phyloP scores from a whole-genome alignment of 2,329 filamentous ascomycete species.

The Aureobasidium sp. region DNA sequence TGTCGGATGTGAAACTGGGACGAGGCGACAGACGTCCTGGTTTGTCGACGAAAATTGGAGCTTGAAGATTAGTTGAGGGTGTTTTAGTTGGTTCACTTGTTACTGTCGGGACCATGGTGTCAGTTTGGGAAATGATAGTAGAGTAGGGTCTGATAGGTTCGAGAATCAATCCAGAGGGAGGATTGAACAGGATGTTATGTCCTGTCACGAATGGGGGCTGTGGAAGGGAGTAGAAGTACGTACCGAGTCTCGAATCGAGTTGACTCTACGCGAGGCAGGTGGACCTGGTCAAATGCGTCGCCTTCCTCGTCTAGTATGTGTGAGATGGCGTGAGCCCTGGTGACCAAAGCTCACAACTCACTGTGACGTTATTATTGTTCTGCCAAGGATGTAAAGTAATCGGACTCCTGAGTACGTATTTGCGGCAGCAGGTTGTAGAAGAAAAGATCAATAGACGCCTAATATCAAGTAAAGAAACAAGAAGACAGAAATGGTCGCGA shows the following conservation, averaged over 20 bases:
- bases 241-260: not conserved
- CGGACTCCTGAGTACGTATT: not conserved
- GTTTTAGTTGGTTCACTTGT: not conserved
- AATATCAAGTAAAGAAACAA: not conserved
- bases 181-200: not conserved
- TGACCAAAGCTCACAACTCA: slow-evolving; percentile 5
- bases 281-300: slow-evolving; percentile 8
- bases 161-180: not conserved
- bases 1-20: slow-evolving; percentile 6
- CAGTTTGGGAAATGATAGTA: slow-evolving; percentile 1
- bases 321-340: slow-evolving; percentile 10
- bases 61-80: slow-evolving; percentile 4
- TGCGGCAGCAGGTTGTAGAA: not conserved
- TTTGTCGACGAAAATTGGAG: not conserved
- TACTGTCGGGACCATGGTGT: slow-evolving; percentile 4
- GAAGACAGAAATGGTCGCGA: not conserved
- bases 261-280: slow-evolving; percentile 1
- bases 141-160: slow-evolving; percentile 1
- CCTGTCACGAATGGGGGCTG: not conserved
- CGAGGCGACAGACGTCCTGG: not conserved
- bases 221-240: not conserved
- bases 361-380: not conserved
- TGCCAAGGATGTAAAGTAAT: not conserved
- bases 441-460: not conserved
- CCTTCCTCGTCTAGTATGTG: slow-evolving; percentile 1